phyloP scores from a whole-genome alignment of 257 asterid species.

The Salvia rosmarinus region DNA sequence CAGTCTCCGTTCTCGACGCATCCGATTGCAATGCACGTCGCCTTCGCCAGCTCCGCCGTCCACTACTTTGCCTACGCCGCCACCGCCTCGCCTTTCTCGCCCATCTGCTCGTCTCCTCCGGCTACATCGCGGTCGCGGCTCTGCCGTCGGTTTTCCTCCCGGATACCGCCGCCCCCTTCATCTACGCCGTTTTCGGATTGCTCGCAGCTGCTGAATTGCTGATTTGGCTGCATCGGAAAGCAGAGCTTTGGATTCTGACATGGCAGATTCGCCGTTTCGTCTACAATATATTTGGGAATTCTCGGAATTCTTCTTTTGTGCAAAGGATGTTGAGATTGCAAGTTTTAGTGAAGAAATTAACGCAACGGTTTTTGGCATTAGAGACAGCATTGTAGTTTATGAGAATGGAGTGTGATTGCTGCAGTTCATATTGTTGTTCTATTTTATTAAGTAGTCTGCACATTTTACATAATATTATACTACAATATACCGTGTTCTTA shows the following conservation, averaged over 20 bases:
- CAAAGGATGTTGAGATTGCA: too few relatives aligned
- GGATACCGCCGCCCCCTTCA: not conserved
- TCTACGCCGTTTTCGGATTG: constrained; percentile 2
- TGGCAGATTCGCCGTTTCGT: not conserved
- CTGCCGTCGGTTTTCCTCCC: not conserved
- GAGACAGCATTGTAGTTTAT: too few relatives aligned
- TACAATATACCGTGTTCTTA: too few relatives aligned
- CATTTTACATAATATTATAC: too few relatives aligned
- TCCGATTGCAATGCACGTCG: constrained; percentile 1
- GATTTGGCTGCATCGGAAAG: not conserved
- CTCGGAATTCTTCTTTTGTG: too few relatives aligned
- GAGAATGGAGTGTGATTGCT: too few relatives aligned
- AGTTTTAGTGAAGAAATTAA: too few relatives aligned
- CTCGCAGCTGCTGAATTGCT: not conserved
- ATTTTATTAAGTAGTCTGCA: too few relatives aligned
- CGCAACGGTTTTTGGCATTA: too few relatives aligned
- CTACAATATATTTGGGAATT: not conserved
- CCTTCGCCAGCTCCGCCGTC: constrained; percentile 20
- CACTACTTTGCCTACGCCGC: not conserved
- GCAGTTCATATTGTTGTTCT: too few relatives aligned
- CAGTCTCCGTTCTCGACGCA: not conserved
- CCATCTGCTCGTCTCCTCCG: not conserved
- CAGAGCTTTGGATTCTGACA: not conserved
- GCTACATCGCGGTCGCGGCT: not conserved
- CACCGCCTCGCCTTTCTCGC: not conserved